Conservation (phyloP, 2,329 filamentous ascomycete species). For the Thelonectria olida region DNA sequence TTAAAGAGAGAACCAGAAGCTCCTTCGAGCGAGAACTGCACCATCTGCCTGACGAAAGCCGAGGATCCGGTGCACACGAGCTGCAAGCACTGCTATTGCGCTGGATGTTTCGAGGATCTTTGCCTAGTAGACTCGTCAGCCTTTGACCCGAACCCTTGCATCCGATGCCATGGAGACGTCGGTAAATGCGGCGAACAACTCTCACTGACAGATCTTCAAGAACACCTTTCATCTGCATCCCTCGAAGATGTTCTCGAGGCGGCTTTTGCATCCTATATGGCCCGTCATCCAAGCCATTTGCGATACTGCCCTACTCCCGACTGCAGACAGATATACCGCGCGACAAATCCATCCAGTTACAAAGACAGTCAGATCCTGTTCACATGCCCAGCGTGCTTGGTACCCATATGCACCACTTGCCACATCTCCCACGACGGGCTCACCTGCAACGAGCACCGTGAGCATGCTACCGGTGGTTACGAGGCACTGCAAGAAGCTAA, state of each 20-base stretch:
- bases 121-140: background rate
- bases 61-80: slow-evolving; percentile 46
- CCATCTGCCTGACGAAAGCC: slow-evolving; percentile 48
- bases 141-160: background rate
- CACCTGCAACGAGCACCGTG: slow-evolving; percentile 47
- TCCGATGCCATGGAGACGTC: background rate
- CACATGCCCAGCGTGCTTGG: slow-evolving; percentile 50
- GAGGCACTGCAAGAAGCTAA: slow-evolving; percentile 43
- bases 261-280: slow-evolving; percentile 48
- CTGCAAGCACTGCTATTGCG: slow-evolving; percentile 55
- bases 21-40: background rate
- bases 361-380: slow-evolving; percentile 18
- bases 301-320: slow-evolving; percentile 54
- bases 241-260: slow-evolving; percentile 50
- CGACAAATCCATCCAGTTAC: slow-evolving; percentile 6
- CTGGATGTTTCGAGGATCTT: slow-evolving; percentile 49
- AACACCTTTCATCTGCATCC: slow-evolving; percentile 38
- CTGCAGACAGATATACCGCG: slow-evolving; percentile 54
- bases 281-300: slow-evolving; percentile 42
- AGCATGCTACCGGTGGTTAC: slow-evolving; percentile 35
- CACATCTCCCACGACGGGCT: slow-evolving; percentile 43
- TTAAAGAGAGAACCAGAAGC: slow-evolving; percentile 37
- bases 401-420: slow-evolving; percentile 47
- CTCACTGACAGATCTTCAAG: slow-evolving; percentile 34
- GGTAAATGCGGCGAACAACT: background rate